Conservation (phyloP, 306 rosid species). For the Cucurbita argyrosperma region DNA sequence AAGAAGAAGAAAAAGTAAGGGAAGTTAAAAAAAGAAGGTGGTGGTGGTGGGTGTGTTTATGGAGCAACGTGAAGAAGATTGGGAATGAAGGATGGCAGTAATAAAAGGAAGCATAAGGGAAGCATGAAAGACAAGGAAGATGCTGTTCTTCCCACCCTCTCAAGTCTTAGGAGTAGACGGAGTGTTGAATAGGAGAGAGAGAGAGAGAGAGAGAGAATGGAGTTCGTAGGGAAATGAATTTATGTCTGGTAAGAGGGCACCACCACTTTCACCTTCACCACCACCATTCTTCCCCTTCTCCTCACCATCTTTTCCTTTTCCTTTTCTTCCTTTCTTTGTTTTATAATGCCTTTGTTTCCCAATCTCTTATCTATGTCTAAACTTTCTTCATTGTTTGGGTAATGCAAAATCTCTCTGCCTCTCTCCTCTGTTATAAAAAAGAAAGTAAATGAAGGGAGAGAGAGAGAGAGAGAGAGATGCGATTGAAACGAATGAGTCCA, state of each 20-base stretch:
- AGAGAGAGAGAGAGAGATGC: slow-evolving; percentile 31
- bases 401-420: too few relatives aligned
- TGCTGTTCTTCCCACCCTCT: slow-evolving; percentile 8
- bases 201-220: background rate
- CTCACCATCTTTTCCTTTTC: background rate
- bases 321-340: background rate
- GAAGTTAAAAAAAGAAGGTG: slow-evolving; percentile 2
- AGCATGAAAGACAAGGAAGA: slow-evolving; percentile 41
- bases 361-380: background rate
- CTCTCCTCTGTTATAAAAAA: background rate
- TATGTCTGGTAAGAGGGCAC: slow-evolving; percentile 10
- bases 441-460: background rate
- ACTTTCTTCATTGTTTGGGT: too few relatives aligned
- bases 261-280: slow-evolving; percentile 16
- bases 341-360: background rate
- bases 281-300: slow-evolving; percentile 10
- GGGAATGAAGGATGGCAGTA: slow-evolving; percentile 3
- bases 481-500: slow-evolving; percentile 73
- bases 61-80: slow-evolving; percentile 24
- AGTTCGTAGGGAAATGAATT: background rate
- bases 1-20: slow-evolving; percentile 7
- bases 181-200: slow-evolving; percentile 25
- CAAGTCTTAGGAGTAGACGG: slow-evolving; percentile 19
- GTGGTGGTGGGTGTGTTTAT: background rate
- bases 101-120: slow-evolving; percentile 33